A percentile compares a stretch with the other conserved stretches of the same genome.
phyloP scores from a whole-genome alignment of 768 basidiomycete species.

The Mycena venus region DNA sequence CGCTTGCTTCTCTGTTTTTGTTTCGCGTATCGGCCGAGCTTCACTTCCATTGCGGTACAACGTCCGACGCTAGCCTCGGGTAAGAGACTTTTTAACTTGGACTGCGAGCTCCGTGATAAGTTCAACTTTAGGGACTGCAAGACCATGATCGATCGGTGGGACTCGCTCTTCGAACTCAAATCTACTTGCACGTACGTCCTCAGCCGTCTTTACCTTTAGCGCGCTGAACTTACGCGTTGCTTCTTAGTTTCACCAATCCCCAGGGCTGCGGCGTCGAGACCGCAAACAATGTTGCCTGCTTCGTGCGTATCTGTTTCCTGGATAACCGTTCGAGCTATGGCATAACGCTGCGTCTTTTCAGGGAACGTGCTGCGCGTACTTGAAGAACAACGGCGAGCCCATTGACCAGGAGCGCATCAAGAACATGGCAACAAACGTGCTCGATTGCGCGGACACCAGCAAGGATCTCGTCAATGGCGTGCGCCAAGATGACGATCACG shows the following conservation, averaged over 20 bases:
- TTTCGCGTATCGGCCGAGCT: neutral
- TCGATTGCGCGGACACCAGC: neutral
- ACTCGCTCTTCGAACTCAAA: neutral
- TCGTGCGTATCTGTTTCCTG: neutral
- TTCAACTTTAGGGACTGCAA: neutral
- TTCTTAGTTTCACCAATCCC: neutral
- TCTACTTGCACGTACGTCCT: neutral
- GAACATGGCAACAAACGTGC: neutral
- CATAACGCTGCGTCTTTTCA: neutral
- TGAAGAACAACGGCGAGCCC: conserved; percentile 1
- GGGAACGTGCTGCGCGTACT: neutral
- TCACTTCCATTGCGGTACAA: neutral
- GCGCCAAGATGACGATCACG: neutral
- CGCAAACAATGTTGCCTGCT: neutral
- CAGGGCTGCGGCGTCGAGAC: neutral
- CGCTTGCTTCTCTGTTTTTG: neutral
- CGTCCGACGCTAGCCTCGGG: neutral
- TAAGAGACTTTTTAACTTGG: neutral
- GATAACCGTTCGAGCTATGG: neutral
- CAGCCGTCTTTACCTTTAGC: neutral
- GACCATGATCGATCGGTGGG: neutral
- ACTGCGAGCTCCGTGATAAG: neutral
- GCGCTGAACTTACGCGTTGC: neutral
- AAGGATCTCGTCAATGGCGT: neutral
- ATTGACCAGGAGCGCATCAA: neutral